Base-by-base conservation (phyloP, 2,329 filamentous ascomycete species). In the Corinectria fuckeliana region DNA sequence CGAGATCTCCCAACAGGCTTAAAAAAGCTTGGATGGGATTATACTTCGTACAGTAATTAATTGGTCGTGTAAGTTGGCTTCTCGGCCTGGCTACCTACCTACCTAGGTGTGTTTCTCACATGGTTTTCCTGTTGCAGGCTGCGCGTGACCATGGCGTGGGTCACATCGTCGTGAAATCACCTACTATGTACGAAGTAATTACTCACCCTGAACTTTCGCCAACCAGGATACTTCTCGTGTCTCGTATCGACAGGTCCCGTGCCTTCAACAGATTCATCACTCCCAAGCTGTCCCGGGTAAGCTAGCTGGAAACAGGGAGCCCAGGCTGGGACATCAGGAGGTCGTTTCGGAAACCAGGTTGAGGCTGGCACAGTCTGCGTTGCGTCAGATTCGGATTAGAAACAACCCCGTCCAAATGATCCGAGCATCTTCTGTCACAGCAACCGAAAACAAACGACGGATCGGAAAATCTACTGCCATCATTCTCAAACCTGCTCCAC, bases 301-400 rank as follows among this genome's bases (percentile, higher is more conserved):
- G 23, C 39, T 11, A 14, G n/a, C 32, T 8, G 14, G 23, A 38
- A 32, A 25, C 47, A 13, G 20, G 23, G 21, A 20, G 21, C 18
- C 25, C 21, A 41, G 14, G 38, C 26, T 54, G 56, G 53, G 16
- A 30, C 50, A 54, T 23, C 25, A 58, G 18, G 16, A 42, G 34
- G 14, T 42, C 18, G 56, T 53, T 58, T 38, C 34, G 54, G 56
- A 54, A 58, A 53, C 50, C 34, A 50, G 39, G 50, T n/a, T 34
- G 38, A 52, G 42, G 42, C 49, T 58, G 41, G 25, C 49, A 48
- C 34, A 54, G 26, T 41, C 26, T 38, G 55, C 23, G 30, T 11
- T 48, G 42, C 50, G 34, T 54, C 56, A 36, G 49, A 16, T 36
- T n/a, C 20, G 20, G 26, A 42, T 38, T 41, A 44, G 18, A 42